These are phyloP conservation scores for Trichosanthes cucumerina DNA, from an alignment of 306 rosid genomes.

Conservation along the genomic window DNA sequence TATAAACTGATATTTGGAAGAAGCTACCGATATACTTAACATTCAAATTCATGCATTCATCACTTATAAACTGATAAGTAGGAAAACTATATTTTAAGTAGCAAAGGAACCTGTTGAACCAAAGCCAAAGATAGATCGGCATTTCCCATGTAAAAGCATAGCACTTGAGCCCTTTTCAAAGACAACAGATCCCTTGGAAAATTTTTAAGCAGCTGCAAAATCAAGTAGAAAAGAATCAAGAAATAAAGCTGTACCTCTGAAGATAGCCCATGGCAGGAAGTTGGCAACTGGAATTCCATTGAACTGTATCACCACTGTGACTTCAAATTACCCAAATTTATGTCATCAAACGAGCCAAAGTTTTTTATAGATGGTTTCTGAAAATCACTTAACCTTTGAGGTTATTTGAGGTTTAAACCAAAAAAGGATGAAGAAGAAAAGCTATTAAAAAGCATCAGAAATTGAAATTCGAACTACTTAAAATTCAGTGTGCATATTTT, in stretches of 20 bases:
- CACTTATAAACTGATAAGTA: not conserved
- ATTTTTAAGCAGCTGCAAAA: constrained; percentile 50
- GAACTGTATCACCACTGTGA: not conserved
- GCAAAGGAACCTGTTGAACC: constrained; percentile 53
- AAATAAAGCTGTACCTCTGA: not conserved
- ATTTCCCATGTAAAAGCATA: constrained; percentile 68
- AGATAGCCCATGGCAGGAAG: not conserved
- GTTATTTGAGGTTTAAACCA: not conserved
- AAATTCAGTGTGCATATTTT: not conserved
- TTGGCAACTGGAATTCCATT: not conserved
- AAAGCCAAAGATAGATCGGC: constrained; percentile 50
- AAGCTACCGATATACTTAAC: not conserved
- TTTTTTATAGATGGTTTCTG: not conserved
- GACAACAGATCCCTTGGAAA: constrained; percentile 77
- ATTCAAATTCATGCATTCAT: not conserved
- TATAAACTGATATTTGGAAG: no score
- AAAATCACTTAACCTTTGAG: not conserved
- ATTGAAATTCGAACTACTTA: not conserved
- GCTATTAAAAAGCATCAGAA: not conserved
- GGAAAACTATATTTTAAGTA: not conserved
- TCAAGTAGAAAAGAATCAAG: not conserved
- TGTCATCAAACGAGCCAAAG: not conserved
- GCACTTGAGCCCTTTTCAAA: constrained; percentile 67
- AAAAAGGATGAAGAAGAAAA: not conserved
- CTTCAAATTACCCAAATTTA: not conserved